A percentile compares a stretch with the other conserved stretches of the same genome.
These are phyloP conservation scores for Cicer judaicum DNA, from an alignment of 306 rosid genomes.

Conservation along the genomic window DNA sequence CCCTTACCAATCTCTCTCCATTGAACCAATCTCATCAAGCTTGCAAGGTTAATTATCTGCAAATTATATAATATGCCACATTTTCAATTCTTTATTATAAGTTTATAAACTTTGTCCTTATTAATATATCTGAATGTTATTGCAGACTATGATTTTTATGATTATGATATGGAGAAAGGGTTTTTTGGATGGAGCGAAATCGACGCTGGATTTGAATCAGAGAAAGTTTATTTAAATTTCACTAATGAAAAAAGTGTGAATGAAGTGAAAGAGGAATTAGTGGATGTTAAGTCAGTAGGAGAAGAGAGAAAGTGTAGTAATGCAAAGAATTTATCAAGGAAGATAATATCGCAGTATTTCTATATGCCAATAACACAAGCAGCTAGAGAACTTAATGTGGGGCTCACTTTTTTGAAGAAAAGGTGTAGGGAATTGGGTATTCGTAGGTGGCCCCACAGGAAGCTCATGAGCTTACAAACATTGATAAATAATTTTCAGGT, in stretches of 20 bases:
- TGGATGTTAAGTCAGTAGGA: background rate
- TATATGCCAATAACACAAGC: constrained; percentile 89
- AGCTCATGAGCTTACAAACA: constrained; percentile 81
- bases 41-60: constrained; percentile 45
- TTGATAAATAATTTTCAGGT: constrained; percentile 75
- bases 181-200: constrained; percentile 45
- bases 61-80: background rate
- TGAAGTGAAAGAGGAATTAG: constrained; percentile 24
- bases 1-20: constrained; percentile 36
- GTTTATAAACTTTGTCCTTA: background rate
- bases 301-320: constrained; percentile 39
- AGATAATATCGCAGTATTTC: constrained; percentile 60
- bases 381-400: constrained; percentile 76
- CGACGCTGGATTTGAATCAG: constrained; percentile 40
- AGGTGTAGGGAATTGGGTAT: constrained; percentile 88
- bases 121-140: background rate
- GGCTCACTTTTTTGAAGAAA: constrained; percentile 78
- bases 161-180: constrained; percentile 35
- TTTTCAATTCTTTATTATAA: background rate
- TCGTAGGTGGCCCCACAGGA: constrained; percentile 90
- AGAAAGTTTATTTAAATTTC: background rate
- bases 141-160: constrained; percentile 52
- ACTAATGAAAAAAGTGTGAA: constrained; percentile 31
- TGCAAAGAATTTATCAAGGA: constrained; percentile 55
- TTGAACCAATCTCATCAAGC: constrained; percentile 34